Evolutionary conservation across 2,329 filamentous ascomycete species (phyloP).

Genomic region (Exophiala mesophila): DNA sequence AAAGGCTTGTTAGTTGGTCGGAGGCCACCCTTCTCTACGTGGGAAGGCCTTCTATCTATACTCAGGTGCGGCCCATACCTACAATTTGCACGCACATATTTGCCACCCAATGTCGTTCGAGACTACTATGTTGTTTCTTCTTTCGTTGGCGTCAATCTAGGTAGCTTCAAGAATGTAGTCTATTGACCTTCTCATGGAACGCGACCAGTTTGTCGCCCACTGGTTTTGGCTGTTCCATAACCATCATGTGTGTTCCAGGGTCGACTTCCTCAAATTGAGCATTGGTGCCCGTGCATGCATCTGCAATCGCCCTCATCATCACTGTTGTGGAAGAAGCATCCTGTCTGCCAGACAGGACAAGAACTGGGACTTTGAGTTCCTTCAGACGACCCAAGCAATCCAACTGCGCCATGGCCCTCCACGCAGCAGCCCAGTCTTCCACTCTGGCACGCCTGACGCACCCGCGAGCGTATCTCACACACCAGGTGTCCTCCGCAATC

Average conservation of each 20-base stretch:
- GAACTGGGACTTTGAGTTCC: conserved; percentile 6
- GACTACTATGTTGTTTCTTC: too few relatives aligned
- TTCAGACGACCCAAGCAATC: conserved; percentile 3
- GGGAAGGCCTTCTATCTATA: too few relatives aligned
- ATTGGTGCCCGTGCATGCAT: conserved; percentile 2
- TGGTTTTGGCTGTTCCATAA: conserved; percentile 11
- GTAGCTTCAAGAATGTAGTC: too few relatives aligned
- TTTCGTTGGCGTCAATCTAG: too few relatives aligned
- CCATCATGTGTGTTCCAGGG: conserved; percentile 14
- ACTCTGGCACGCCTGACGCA: conserved; percentile 9
- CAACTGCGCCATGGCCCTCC: conserved; percentile 6
- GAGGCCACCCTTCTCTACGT: too few relatives aligned
- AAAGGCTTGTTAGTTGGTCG: too few relatives aligned
- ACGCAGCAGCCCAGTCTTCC: conserved; percentile 7
- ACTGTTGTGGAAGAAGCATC: conserved; percentile 5
- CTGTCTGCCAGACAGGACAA: conserved; percentile 8
- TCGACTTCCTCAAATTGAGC: conserved; percentile 10
- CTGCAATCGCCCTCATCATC: conserved; percentile 6
- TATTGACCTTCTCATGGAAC: too few relatives aligned
- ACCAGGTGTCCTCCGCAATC: conserved; percentile 10
- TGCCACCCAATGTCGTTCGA: too few relatives aligned
- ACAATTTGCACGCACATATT: too few relatives aligned
- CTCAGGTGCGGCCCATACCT: too few relatives aligned
- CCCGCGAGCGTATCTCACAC: conserved; percentile 9
- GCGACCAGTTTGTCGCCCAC: too few relatives aligned